A percentile compares a stretch with the other conserved stretches of the same genome.
Evolutionary conservation across 495 filamentous ascomycete genomes (phyloP).

Genomic region (Choiromyces venosus): DNA sequence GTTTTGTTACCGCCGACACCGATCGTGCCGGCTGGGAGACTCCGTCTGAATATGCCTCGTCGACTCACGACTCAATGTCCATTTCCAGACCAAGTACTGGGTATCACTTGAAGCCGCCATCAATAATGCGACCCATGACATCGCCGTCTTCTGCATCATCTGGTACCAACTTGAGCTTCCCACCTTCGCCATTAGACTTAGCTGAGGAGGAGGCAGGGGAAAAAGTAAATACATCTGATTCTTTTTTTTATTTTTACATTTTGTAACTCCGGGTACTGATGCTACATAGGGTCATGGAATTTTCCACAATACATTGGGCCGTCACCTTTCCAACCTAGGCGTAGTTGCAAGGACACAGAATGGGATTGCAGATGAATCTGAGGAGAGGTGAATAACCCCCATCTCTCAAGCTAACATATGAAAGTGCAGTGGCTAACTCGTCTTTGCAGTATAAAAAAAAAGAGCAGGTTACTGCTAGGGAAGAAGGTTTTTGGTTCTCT

Average conservation of each 20-base stretch:
- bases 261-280: conserved; percentile 5
- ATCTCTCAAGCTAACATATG: not conserved
- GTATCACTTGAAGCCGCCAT: conserved; percentile 26
- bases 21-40: conserved; percentile 21
- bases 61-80: conserved; percentile 12
- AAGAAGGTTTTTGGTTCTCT: conserved; percentile 45
- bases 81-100: conserved; percentile 26
- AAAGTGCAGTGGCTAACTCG: not conserved
- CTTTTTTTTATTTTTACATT: not conserved
- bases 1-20: conserved; percentile 34
- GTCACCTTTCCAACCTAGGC: conserved; percentile 36
- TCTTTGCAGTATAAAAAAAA: conserved; percentile 41
- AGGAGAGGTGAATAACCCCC: conserved; percentile 44
- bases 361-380: conserved; percentile 33
- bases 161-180: conserved; percentile 19
- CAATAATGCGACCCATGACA: conserved; percentile 22
- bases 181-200: conserved; percentile 13
- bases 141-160: conserved; percentile 27
- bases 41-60: conserved; percentile 13
- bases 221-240: conserved; percentile 11
- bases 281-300: conserved; percentile 14
- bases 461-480: conserved; percentile 47
- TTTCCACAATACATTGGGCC: conserved; percentile 37
- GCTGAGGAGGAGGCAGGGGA: conserved; percentile 27
- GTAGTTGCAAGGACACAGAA: conserved; percentile 33